phyloP scores from a whole-genome alignment of 2,329 filamentous ascomycete species.

The Colletotrichum caudatum region DNA sequence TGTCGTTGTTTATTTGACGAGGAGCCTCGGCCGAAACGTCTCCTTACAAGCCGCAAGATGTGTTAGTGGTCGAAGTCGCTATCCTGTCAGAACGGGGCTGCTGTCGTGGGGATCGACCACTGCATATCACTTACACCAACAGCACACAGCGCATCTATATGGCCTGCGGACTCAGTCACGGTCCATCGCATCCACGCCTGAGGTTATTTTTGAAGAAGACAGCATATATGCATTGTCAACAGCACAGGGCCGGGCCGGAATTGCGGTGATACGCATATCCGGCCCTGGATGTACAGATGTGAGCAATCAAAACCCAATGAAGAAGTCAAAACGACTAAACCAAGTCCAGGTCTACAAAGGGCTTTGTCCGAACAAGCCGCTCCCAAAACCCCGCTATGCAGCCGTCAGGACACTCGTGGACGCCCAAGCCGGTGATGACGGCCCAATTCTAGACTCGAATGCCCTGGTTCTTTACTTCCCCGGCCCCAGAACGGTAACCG shows the following conservation, averaged over 20 bases:
- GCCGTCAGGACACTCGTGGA: slow-evolving; percentile 80
- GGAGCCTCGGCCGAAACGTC: slow-evolving; percentile 29
- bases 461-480: slow-evolving; percentile 89
- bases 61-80: slow-evolving; percentile 25
- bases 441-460: slow-evolving; percentile 78
- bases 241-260: slow-evolving; percentile 85
- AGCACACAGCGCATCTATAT: not conserved
- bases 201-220: slow-evolving; percentile 50
- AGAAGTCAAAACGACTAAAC: not conserved
- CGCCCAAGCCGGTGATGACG: slow-evolving; percentile 47
- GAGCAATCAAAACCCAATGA: slow-evolving; percentile 44
- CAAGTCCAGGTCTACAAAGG: slow-evolving; percentile 60
- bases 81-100: slow-evolving; percentile 5
- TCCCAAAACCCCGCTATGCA: slow-evolving; percentile 68
- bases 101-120: slow-evolving; percentile 1
- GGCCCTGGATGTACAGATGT: slow-evolving; percentile 80
- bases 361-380: slow-evolving; percentile 61
- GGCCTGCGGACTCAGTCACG: not conserved
- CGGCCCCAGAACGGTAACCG: slow-evolving; percentile 84
- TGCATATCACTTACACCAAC: not conserved
- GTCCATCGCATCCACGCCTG: not conserved
- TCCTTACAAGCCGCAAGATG: slow-evolving; percentile 20
- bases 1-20: slow-evolving; percentile 10
- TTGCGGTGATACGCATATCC: slow-evolving; percentile 90
- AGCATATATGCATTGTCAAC: slow-evolving; percentile 96